Percentiles rank a stretch among this genome's conserved stretches.
phyloP scores from a whole-genome alignment of 768 basidiomycete species.

The Boletellus ananiceps region DNA sequence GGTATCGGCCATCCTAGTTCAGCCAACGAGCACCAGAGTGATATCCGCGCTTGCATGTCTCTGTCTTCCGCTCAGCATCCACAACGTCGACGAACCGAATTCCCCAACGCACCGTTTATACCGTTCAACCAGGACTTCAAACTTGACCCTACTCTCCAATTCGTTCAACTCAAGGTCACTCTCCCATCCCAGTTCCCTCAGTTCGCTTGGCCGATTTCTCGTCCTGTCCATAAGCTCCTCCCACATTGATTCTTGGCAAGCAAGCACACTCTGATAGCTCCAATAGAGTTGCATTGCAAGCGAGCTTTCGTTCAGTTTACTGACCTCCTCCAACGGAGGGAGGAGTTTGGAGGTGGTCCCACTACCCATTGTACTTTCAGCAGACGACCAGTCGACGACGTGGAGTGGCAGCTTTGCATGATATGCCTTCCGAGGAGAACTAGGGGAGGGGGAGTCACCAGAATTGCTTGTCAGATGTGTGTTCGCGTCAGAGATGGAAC shows the following conservation, averaged over 20 bases:
- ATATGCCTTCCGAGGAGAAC: conserved; percentile 7
- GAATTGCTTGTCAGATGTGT: conserved; percentile 20
- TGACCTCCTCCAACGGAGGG: conserved; percentile 40
- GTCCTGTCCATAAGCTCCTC: conserved; percentile 63
- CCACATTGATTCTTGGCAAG: conserved; percentile 75
- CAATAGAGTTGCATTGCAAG: conserved; percentile 68
- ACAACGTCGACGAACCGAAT: not conserved
- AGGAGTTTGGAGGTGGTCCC: conserved; percentile 32
- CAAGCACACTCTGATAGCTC: conserved; percentile 57
- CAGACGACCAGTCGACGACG: conserved; percentile 44
- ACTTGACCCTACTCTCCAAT: conserved; percentile 51
- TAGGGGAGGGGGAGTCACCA: conserved; percentile 20
- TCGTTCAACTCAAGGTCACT: conserved; percentile 60
- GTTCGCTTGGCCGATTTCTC: conserved; percentile 49
- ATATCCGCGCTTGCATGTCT: conserved; percentile 61
- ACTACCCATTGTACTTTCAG: conserved; percentile 37
- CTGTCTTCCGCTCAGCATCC: conserved; percentile 30
- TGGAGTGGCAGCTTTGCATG: conserved; percentile 31
- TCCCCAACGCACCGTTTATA: conserved; percentile 44
- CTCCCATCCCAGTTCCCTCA: conserved; percentile 65
- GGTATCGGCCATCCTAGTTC: conserved; percentile 58
- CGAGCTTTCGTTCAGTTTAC: conserved; percentile 50
- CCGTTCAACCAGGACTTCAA: conserved; percentile 55
- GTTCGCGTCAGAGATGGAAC: conserved; percentile 25
- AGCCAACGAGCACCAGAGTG: conserved; percentile 60